Evolutionary conservation across 352 stramenopile species (phyloP).

Genomic region (Pseudoperonospora humuli): DNA sequence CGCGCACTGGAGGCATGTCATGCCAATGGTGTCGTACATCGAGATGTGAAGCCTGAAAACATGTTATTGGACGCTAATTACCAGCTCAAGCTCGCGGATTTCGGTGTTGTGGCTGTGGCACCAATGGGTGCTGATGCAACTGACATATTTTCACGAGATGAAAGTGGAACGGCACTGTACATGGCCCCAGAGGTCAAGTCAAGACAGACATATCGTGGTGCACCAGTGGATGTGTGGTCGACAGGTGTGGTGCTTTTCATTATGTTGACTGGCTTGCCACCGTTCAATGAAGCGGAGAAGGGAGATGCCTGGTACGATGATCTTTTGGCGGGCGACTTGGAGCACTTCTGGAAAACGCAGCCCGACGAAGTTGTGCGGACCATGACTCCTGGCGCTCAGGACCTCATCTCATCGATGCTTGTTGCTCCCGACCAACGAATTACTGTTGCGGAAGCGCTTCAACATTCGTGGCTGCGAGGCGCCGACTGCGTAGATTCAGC

Average conservation of each 20-base stretch:
- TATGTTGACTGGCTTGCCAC: constrained; percentile 82
- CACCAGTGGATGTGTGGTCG: constrained; percentile 85
- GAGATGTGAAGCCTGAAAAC: constrained; percentile 90
- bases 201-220: constrained; percentile 52
- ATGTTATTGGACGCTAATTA: constrained; percentile 75
- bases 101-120: constrained; percentile 84
- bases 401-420: constrained; percentile 71
- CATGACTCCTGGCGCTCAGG: constrained; percentile 47
- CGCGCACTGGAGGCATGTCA: constrained; percentile 68
- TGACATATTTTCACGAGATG: constrained; percentile 31
- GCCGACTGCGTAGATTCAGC: constrained; percentile 32
- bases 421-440: constrained; percentile 52
- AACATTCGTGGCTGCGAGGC: constrained; percentile 52
- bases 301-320: constrained; percentile 77
- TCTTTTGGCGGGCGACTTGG: constrained; percentile 38
- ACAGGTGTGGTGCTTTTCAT: constrained; percentile 88
- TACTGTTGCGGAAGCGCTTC: constrained; percentile 41
- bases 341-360: constrained; percentile 53
- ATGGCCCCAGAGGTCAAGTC: constrained; percentile 81
- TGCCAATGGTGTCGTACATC: constrained; percentile 60
- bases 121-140: constrained; percentile 8
- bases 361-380: constrained; percentile 19
- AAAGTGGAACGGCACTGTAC: constrained; percentile 80
- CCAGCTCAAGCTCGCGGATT: constrained; percentile 89
- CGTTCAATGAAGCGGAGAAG: constrained; percentile 66